These are phyloP conservation scores for Phytophthora pisi DNA, from an alignment of 352 stramenopile genomes.

Conservation along the genomic window DNA sequence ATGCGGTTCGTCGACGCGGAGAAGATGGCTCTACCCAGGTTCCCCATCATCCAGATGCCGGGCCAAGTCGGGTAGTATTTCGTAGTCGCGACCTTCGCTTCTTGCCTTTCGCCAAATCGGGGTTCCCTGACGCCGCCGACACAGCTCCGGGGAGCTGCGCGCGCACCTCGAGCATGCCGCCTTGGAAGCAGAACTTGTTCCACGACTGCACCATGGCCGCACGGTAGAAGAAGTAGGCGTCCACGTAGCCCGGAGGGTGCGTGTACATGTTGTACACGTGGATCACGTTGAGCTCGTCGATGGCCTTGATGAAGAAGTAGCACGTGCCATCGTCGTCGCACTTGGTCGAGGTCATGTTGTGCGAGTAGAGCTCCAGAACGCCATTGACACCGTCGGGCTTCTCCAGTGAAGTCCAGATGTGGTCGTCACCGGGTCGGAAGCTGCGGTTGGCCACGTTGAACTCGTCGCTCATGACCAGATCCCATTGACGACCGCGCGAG, in stretches of 20 bases:
- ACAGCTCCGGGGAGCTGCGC: constrained; percentile 86
- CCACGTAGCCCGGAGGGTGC: constrained; percentile 36
- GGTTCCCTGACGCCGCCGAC: constrained; percentile 41
- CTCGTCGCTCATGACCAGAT: constrained; percentile 72
- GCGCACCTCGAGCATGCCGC: constrained; percentile 90
- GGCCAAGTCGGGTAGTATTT: constrained; percentile 84
- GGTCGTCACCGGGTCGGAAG: constrained; percentile 90
- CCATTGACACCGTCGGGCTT: constrained; percentile 74
- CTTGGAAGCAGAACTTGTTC: constrained; percentile 96
- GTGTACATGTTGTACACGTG: constrained; percentile 70
- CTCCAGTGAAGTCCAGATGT: constrained; percentile 86
- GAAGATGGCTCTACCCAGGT: constrained; percentile 92
- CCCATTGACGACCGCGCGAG: constrained; percentile 38
- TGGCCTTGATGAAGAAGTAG: constrained; percentile 53
- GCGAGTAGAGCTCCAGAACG: constrained; percentile 92
- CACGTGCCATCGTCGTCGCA: constrained; percentile 48
- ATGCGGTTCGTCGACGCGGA: constrained; percentile 89
- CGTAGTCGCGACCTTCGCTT: constrained; percentile 21
- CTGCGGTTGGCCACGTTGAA: constrained; percentile 58
- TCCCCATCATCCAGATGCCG: constrained; percentile 94
- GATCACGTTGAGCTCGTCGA: constrained; percentile 37
- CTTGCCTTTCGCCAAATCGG: constrained; percentile 41
- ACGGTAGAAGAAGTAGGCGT: constrained; percentile 47
- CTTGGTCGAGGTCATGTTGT: constrained; percentile 65
- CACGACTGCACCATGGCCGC: constrained; percentile 90